phyloP scores from a whole-genome alignment of 305 asterid species.

The Rubia occidens region DNA sequence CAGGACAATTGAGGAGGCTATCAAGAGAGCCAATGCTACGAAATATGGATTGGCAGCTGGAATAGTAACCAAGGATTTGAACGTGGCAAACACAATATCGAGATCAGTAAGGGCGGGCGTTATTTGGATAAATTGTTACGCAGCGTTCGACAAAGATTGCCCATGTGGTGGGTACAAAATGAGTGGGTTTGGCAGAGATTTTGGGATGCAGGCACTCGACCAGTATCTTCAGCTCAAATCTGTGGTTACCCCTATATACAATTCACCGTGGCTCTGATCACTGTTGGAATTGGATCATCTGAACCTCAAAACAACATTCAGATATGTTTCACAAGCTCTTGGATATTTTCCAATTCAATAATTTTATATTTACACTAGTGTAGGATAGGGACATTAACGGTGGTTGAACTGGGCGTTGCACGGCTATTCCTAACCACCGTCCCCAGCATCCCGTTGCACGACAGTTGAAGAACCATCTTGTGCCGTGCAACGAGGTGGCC shows the following conservation, averaged over 20 bases:
- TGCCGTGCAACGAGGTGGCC: too few species aligned
- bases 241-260: slow-evolving; percentile 45
- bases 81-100: slow-evolving; percentile 58
- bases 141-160: slow-evolving; percentile 35
- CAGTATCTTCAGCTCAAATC: slow-evolving; percentile 44
- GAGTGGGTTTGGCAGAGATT: slow-evolving; percentile 65
- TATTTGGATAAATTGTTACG: slow-evolving; percentile 57
- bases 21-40: slow-evolving; percentile 49
- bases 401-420: too few species aligned
- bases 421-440: too few species aligned
- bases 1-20: slow-evolving; percentile 61
- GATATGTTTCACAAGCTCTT: too few species aligned
- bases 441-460: too few species aligned
- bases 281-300: neutral
- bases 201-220: slow-evolving; percentile 42
- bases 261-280: slow-evolving; percentile 55
- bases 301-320: neutral
- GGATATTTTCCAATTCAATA: too few species aligned
- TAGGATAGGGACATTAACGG: too few species aligned
- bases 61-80: slow-evolving; percentile 52
- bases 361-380: too few species aligned
- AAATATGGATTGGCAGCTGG: slow-evolving; percentile 77
- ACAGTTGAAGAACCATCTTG: too few species aligned
- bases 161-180: slow-evolving; percentile 61
- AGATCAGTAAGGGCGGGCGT: slow-evolving; percentile 61